phyloP scores from a whole-genome alignment of 169 alveolate genomes.

The Plasmodium sp. region DNA sequence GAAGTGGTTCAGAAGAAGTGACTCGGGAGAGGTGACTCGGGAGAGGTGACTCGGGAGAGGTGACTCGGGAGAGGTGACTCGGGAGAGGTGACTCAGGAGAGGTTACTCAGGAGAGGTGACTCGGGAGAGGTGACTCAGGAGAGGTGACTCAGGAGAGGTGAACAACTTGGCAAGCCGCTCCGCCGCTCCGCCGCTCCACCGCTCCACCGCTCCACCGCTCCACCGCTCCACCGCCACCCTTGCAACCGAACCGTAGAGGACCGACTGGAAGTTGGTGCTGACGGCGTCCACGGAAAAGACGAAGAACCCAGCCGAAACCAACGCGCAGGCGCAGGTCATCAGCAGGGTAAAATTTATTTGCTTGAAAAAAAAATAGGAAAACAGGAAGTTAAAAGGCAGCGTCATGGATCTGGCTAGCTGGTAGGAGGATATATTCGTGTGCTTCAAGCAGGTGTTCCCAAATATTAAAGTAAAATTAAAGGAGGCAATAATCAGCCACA shows the following conservation, averaged over 20 bases:
- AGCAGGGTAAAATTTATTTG: slow-evolving; percentile 38
- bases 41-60: neutral
- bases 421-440: slow-evolving; percentile 40
- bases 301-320: slow-evolving; percentile 56
- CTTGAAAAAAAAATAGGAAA: slow-evolving; percentile 61
- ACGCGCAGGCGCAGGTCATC: slow-evolving; percentile 29
- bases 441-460: slow-evolving; percentile 54
- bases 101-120: too few species aligned
- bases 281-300: slow-evolving; percentile 46
- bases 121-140: too few species aligned
- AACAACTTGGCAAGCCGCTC: neutral
- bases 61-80: too few species aligned
- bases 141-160: neutral
- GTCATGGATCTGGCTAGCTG: slow-evolving; percentile 74
- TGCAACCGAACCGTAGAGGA: slow-evolving; percentile 8
- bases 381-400: slow-evolving; percentile 47
- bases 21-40: too few species aligned
- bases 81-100: neutral
- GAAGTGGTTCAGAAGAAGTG: neutral
- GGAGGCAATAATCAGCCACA: slow-evolving; percentile 36
- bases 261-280: slow-evolving; percentile 13
- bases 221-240: neutral
- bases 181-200: neutral
- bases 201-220: too few species aligned
- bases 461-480: slow-evolving; percentile 56